phyloP scores from a whole-genome alignment of 805 yeast species.

The Metschnikowia continentalis region DNA sequence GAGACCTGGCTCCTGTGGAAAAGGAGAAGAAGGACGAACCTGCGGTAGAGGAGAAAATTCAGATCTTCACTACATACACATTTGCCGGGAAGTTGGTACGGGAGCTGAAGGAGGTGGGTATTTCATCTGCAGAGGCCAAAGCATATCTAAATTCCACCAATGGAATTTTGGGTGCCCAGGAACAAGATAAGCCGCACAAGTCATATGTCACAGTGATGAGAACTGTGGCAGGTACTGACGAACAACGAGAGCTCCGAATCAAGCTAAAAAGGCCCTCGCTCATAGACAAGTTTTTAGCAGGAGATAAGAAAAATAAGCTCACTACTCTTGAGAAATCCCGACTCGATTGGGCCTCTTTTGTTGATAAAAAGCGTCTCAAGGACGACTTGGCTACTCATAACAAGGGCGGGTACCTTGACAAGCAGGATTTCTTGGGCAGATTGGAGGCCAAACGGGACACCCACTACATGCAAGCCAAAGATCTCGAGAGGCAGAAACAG shows the following conservation, averaged over 20 bases:
- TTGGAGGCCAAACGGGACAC: conserved; percentile 59
- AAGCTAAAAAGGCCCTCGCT: conserved; percentile 72
- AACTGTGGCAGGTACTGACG: conserved; percentile 26
- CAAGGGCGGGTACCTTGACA: conserved; percentile 87
- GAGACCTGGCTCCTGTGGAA: conserved; percentile 8
- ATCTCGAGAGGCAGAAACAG: conserved; percentile 27
- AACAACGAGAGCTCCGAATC: conserved; percentile 38
- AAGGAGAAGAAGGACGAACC: neutral
- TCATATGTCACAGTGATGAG: conserved; percentile 35
- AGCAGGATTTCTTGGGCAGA: conserved; percentile 81
- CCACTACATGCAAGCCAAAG: conserved; percentile 43
- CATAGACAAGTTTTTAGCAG: conserved; percentile 67
- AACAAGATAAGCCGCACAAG: conserved; percentile 12
- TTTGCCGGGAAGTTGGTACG: conserved; percentile 84
- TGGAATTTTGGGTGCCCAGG: conserved; percentile 20
- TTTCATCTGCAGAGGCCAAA: conserved; percentile 79
- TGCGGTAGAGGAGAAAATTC: conserved; percentile 38
- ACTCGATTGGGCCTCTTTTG: conserved; percentile 92
- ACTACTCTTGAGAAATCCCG: conserved; percentile 91
- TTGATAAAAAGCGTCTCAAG: conserved; percentile 76
- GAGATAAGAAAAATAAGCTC: conserved; percentile 63
- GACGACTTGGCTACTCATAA: conserved; percentile 80
- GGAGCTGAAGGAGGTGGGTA: conserved; percentile 75
- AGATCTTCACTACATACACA: conserved; percentile 72
- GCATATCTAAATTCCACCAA: conserved; percentile 65